Evolutionary conservation across 495 filamentous ascomycete species (phyloP), one percentile per base, ranked within the genome.

Genomic region (Hyaloscypha hepaticicola): DNA sequence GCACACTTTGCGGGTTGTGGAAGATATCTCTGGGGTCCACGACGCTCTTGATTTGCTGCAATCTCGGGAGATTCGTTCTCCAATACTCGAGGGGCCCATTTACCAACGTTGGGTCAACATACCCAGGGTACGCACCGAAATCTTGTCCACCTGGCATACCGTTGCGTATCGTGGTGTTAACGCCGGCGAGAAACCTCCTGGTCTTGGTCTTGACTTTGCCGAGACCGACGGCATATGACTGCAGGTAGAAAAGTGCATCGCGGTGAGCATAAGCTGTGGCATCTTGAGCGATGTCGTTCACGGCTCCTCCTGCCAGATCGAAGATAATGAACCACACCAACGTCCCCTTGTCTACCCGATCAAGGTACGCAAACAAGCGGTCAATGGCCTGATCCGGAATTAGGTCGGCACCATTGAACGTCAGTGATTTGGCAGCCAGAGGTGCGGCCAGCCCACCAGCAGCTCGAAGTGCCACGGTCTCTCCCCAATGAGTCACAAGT

Each of bases 101-200:
- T 58, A 88, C 66, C 33, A 66, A 12, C 3, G 72, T 74, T 0
- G 86, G 85, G 71, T 93, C 90, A 5, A 91, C 83, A 70, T 91
- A 91, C 11, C 89, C 90, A 0, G 88, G 79, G 74, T 92, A 93
- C 0, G 85, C 83, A 1, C 76, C 77, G 55, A 82, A 77, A 61
- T 64, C 64, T 0, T 71, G 67, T 6, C 67, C 72, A 19, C 74
- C 71, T 0, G 73, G 70, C 65, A 80, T 74, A 0, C 74, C 65
- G 21, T 66, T 52, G 11, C 63, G 73, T 1, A 79, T 55, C 3
- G 73, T 69, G 0, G 72, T 26, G 0, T 72, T 69, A 60, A 1
- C 76, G 16, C 38, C 38, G 11, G 38, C 19, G 12, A 45, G 38
- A 19, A 45, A 45, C 7, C 19, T 45, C 16, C 12, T 45, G 0